Evolutionary conservation across 177 flowering plant species (phyloP).

Genomic region (Viscum album): DNA sequence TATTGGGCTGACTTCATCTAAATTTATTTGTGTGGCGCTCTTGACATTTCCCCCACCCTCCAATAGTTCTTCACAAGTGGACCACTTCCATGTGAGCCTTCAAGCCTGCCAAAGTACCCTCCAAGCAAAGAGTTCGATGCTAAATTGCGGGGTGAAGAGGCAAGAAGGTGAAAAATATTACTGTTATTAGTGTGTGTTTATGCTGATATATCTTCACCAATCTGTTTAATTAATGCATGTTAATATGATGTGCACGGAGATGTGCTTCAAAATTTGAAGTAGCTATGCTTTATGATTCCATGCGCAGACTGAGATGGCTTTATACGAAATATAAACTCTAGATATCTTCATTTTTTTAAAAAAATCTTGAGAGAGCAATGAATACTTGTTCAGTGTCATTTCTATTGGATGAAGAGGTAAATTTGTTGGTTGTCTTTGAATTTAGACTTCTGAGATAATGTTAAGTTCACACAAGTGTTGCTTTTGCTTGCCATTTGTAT

Average conservation of each 20-base stretch:
- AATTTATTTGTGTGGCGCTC: not conserved
- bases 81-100: constrained; percentile 90
- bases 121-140: constrained; percentile 96
- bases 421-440: not conserved
- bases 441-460: not conserved
- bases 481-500: not conserved
- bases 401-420: not conserved
- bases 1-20: not conserved
- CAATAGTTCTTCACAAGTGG: constrained; percentile 68
- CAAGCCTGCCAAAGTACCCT: constrained; percentile 90
- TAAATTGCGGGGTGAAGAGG: constrained; percentile 82
- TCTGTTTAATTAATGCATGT: too few relatives aligned
- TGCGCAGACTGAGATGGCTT: not conserved
- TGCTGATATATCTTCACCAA: too few relatives aligned
- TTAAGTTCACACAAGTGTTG: not conserved
- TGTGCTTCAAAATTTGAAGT: too few relatives aligned
- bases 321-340: too few relatives aligned
- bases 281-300: too few relatives aligned
- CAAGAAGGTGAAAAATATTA: constrained; percentile 53
- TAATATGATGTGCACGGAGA: too few relatives aligned
- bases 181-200: too few relatives aligned
- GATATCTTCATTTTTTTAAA: not conserved
- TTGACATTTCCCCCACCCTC: constrained; percentile 4
- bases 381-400: not conserved
- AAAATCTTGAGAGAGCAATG: not conserved